Conservation (phyloP, 1,284 basidiomycete genomes). For the Trametes sp. region DNA sequence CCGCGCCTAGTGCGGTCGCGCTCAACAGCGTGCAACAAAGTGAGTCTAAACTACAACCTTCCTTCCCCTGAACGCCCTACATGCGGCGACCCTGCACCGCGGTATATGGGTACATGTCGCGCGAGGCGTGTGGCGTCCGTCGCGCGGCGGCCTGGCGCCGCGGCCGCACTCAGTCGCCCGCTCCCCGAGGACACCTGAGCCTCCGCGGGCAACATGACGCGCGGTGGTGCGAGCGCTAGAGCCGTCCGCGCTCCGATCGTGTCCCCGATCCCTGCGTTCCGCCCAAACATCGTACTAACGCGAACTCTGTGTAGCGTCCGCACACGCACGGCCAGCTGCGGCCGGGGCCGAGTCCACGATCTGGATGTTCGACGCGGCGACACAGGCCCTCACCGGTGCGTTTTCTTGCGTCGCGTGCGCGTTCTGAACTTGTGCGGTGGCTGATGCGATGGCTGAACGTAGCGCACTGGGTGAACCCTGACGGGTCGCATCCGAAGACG, state of each 20-base stretch:
- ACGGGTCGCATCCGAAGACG: constrained; percentile 29
- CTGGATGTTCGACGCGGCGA: constrained; percentile 33
- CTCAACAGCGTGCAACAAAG: constrained; percentile 17
- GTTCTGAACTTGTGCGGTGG: not conserved
- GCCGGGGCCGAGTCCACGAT: constrained; percentile 33
- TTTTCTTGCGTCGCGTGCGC: not conserved
- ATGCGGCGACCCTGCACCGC: not conserved
- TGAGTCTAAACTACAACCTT: constrained; percentile 13
- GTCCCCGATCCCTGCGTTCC: not conserved
- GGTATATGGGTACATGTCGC: constrained; percentile 5
- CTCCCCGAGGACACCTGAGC: not conserved
- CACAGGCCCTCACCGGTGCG: constrained; percentile 32
- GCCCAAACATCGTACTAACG: constrained; percentile 1
- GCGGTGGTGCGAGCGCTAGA: not conserved
- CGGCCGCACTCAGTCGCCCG: too few species aligned
- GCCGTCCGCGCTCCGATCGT: constrained; percentile 4
- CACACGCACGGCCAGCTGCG: constrained; percentile 25
- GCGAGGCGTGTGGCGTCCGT: constrained; percentile 3
- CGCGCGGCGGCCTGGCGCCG: not conserved
- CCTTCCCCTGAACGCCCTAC: not conserved
- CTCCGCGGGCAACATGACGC: not conserved
- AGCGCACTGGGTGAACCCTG: constrained; percentile 37
- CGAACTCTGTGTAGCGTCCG: constrained; percentile 16
- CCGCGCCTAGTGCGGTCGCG: constrained; percentile 15
- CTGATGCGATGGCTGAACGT: not conserved